Evolutionary conservation across 2,329 filamentous ascomycete species (phyloP), one percentile per base, ranked within the genome.

Genomic region (Gnomoniopsis sp.): DNA sequence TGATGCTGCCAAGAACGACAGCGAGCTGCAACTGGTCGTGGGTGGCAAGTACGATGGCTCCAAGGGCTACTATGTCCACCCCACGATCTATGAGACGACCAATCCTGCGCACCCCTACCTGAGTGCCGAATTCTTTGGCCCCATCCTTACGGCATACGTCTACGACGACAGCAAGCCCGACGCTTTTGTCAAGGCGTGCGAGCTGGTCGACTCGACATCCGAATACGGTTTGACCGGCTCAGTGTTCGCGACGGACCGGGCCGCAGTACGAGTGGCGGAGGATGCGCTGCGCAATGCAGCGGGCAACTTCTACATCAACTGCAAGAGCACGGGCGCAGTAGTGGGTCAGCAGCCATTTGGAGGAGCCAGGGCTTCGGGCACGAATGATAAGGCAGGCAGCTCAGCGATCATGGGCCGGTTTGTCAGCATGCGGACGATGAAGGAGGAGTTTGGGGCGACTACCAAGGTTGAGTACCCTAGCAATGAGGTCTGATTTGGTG

Each of bases 321-420:
- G 78, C 70, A 84, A 84, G 72, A 82, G 78, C 55, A 85, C 82
- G 1, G 88, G 87, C 43, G 87, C 87, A 17, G 86, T 90, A 23
- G 87, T 89, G 8, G 87, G 86, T 15, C 88, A 90, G 75, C 87
- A 90, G 75, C 84, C 87, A 3, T 90, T 90, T 69, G 87, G 87
- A 22, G 87, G 87, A 55, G 81, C 85, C 14, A 78, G 88, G 63
- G 86, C 85, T 7, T 87, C 84, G 62, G 87, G 87, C 26, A 90
- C 87, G 22, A 89, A 90, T 70, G 88, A 90, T 74, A 83, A 84
- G 72, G 80, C 80, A 3, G 81, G 81, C 41, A 83, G 79, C 65
- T 72, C 76, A 49, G 75, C 74, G 36, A 71, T 80, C 60, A 66
- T 85, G 62, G 71, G 74, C 59, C 74, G 81, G 21, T 84, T 84